These are phyloP conservation scores for Pseudogymnoascus pannorum DNA, from an alignment of 2,329 filamentous ascomycete species.

Conservation along the genomic window DNA sequence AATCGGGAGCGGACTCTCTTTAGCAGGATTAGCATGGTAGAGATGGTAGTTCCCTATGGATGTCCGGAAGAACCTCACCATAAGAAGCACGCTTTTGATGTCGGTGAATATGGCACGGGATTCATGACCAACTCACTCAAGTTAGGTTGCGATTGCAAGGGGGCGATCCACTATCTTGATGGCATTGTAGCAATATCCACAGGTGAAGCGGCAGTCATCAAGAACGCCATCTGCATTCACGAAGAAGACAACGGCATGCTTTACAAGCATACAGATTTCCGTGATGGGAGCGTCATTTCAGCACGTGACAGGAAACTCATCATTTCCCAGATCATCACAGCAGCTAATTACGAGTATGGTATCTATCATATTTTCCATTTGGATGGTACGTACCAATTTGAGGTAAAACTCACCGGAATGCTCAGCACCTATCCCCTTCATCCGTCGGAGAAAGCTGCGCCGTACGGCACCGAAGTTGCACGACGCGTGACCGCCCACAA, in stretches of 20 bases:
- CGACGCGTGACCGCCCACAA: slow-evolving; percentile 89
- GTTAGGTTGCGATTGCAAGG: slow-evolving; percentile 80
- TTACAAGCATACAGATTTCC: slow-evolving; percentile 92
- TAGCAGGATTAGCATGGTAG: slow-evolving; percentile 79
- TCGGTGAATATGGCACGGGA: slow-evolving; percentile 73
- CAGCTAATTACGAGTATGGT: slow-evolving; percentile 92
- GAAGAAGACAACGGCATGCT: slow-evolving; percentile 88
- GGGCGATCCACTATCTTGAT: slow-evolving; percentile 85
- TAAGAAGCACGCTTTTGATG: slow-evolving; percentile 73
- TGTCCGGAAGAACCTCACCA: slow-evolving; percentile 76
- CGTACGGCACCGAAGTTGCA: slow-evolving; percentile 89
- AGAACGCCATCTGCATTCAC: slow-evolving; percentile 93
- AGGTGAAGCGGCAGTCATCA: slow-evolving; percentile 71
- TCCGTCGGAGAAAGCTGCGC: slow-evolving; percentile 70
- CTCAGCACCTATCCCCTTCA: slow-evolving; percentile 84
- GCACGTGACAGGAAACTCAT: slow-evolving; percentile 81
- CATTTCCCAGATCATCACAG: slow-evolving; percentile 87
- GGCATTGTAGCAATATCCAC: slow-evolving; percentile 74
- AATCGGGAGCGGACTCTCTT: slow-evolving; percentile 71
- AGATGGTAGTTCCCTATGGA: slow-evolving; percentile 91
- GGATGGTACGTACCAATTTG: slow-evolving; percentile 84
- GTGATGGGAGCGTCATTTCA: slow-evolving; percentile 79
- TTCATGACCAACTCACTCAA: slow-evolving; percentile 77
- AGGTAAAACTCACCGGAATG: slow-evolving; percentile 87
- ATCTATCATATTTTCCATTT: slow-evolving; percentile 87